Conservation (phyloP, 129 eudicot genomes). For the Scalesia atractyloides region DNA sequence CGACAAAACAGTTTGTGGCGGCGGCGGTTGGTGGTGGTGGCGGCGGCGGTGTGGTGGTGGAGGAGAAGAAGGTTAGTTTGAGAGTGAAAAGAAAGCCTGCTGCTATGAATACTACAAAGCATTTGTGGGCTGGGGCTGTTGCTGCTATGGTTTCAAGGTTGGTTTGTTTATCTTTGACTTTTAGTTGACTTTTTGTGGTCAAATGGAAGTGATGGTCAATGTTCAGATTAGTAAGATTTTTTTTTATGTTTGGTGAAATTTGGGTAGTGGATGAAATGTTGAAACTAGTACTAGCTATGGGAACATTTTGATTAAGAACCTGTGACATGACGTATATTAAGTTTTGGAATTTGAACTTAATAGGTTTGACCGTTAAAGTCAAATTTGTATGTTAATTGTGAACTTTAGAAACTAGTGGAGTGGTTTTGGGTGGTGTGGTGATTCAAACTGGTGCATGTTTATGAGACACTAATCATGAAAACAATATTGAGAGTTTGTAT, state of each 20-base stretch:
- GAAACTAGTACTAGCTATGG: background rate
- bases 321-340: background rate
- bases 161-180: slow-evolving; percentile 12
- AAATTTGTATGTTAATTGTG: background rate
- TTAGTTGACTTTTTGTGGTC: background rate
- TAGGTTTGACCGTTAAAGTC: background rate
- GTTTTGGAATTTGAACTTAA: background rate
- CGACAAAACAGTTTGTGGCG: slow-evolving; percentile 23
- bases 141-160: slow-evolving; percentile 99
- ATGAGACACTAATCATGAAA: background rate
- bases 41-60: slow-evolving; percentile 25
- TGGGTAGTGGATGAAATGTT: background rate
- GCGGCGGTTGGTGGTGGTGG: slow-evolving; percentile 10
- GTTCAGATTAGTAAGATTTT: slow-evolving; percentile 1
- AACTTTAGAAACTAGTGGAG: background rate
- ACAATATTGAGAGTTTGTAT: background rate
- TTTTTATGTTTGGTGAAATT: background rate
- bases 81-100: slow-evolving; percentile 46
- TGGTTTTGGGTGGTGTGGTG: slow-evolving; percentile 5
- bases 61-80: slow-evolving; percentile 21
- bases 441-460: slow-evolving; percentile 15
- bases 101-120: slow-evolving; percentile 82
- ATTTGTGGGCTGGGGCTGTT: slow-evolving; percentile 97
- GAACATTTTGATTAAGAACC: background rate
- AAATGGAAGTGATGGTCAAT: slow-evolving; percentile 9